A percentile compares a stretch with the other conserved stretches of the same genome.
Conservation (phyloP, 169 alveolate species). For the Besnoitia besnoiti region DNA sequence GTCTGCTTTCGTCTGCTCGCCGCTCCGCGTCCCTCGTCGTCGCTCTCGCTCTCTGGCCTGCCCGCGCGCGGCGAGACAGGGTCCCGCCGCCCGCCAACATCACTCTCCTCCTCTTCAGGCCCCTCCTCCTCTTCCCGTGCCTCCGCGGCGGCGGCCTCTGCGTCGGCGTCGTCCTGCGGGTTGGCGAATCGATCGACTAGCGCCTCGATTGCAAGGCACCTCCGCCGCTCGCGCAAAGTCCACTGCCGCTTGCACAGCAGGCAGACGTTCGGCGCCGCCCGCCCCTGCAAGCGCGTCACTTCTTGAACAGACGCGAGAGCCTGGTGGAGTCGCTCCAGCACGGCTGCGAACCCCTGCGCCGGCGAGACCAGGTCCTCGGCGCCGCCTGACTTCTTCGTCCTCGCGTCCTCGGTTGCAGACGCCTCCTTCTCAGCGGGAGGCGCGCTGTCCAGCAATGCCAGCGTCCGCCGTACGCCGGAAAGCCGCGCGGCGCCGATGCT, state of each 20-base stretch:
- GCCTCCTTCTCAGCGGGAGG: not conserved
- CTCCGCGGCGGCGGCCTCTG: not conserved
- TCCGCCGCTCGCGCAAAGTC: not conserved
- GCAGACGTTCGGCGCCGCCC: not conserved
- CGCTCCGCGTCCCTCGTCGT: not conserved
- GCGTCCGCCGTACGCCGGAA: not conserved
- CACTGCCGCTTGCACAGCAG: not conserved
- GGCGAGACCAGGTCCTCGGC: not conserved
- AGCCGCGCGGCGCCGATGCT: not conserved
- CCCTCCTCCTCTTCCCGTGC: not conserved
- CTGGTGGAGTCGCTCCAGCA: not conserved
- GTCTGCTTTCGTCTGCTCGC: too few species aligned
- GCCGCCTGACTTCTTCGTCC: not conserved
- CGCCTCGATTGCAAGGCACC: not conserved
- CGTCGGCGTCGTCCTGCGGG: not conserved
- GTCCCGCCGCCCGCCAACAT: too few species aligned
- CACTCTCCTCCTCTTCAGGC: not conserved
- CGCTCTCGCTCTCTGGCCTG: not conserved
- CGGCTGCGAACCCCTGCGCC: not conserved
- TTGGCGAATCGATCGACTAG: not conserved
- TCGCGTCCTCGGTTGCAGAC: not conserved
- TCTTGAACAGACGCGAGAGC: not conserved
- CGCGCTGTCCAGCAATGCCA: not conserved
- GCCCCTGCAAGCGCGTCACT: not conserved
- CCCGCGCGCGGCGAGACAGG: not conserved